Evolutionary conservation across 2,329 filamentous ascomycete genomes (phyloP).

Genomic region (Diaporthe aspalathi): DNA sequence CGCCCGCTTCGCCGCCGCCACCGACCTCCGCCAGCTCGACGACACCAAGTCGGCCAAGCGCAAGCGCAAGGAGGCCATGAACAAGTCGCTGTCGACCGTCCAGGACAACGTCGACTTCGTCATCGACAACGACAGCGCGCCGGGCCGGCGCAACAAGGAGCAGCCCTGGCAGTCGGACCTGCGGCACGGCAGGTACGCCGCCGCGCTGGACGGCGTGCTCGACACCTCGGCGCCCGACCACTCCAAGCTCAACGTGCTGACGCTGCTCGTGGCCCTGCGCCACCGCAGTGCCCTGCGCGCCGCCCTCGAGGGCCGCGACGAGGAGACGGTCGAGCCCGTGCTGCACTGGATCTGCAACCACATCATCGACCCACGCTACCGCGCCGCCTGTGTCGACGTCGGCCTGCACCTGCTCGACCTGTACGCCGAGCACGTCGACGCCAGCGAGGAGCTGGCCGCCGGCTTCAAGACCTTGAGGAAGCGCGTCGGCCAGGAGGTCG

Average conservation of each 20-base stretch:
- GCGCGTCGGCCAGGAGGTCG: constrained; percentile 80
- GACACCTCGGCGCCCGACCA: constrained; percentile 63
- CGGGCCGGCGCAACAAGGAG: constrained; percentile 67
- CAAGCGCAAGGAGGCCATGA: constrained; percentile 64
- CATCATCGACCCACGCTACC: constrained; percentile 85
- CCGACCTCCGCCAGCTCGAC: constrained; percentile 83
- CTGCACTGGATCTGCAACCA: constrained; percentile 85
- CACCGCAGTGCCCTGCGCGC: constrained; percentile 87
- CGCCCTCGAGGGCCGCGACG: constrained; percentile 84
- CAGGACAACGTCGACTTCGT: constrained; percentile 90
- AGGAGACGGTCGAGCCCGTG: constrained; percentile 82
- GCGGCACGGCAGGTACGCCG: constrained; percentile 79
- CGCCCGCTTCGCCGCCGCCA: constrained; percentile 81
- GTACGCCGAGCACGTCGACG: constrained; percentile 83
- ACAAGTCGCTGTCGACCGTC: constrained; percentile 76
- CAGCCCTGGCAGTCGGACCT: constrained; percentile 85
- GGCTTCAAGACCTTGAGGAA: constrained; percentile 76
- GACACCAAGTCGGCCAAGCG: constrained; percentile 73
- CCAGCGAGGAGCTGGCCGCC: constrained; percentile 77
- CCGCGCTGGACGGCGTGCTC: constrained; percentile 84
- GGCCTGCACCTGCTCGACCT: constrained; percentile 86
- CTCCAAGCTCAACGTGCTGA: constrained; percentile 74
- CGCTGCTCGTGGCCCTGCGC: constrained; percentile 83
- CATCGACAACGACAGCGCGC: constrained; percentile 75
- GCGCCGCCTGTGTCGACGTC: constrained; percentile 84